Percentiles rank a stretch among this genome's conserved stretches.
Conservation (phyloP, 345 rosid genomes). For the Triadica sebifera region DNA sequence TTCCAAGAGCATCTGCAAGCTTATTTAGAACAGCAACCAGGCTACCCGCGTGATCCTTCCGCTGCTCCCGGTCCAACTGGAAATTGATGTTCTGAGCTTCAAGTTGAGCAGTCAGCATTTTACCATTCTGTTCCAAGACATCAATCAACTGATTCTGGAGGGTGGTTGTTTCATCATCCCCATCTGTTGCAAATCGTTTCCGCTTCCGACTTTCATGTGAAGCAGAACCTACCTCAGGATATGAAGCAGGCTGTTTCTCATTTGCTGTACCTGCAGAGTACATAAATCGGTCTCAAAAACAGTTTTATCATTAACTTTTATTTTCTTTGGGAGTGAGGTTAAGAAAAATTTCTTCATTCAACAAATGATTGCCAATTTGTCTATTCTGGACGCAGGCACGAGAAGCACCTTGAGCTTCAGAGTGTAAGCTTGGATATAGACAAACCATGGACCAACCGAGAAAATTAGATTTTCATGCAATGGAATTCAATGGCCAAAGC, state of each 20-base stretch:
- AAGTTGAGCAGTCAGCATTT: slow-evolving; percentile 71
- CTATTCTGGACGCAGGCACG: neutral
- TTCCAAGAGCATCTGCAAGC: slow-evolving; percentile 84
- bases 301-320: neutral
- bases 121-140: slow-evolving; percentile 70
- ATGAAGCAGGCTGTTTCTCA: slow-evolving; percentile 44
- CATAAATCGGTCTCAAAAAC: neutral
- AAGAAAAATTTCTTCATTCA: neutral
- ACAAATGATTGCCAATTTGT: neutral
- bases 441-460: neutral
- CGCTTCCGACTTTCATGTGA: slow-evolving; percentile 69
- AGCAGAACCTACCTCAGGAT: slow-evolving; percentile 54
- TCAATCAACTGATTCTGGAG: slow-evolving; percentile 55
- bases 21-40: slow-evolving; percentile 76
- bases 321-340: too few species aligned
- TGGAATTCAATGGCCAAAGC: neutral
- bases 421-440: neutral
- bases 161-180: slow-evolving; percentile 43
- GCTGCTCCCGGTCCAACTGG: slow-evolving; percentile 76
- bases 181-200: slow-evolving; percentile 45
- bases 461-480: neutral
- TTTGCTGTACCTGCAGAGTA: slow-evolving; percentile 42
- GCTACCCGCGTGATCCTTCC: slow-evolving; percentile 66
- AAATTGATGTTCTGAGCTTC: slow-evolving; percentile 73
- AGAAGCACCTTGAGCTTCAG: neutral